phyloP scores from a whole-genome alignment of 1,284 basidiomycete genomes.

The Megacollybia platyphylla region DNA sequence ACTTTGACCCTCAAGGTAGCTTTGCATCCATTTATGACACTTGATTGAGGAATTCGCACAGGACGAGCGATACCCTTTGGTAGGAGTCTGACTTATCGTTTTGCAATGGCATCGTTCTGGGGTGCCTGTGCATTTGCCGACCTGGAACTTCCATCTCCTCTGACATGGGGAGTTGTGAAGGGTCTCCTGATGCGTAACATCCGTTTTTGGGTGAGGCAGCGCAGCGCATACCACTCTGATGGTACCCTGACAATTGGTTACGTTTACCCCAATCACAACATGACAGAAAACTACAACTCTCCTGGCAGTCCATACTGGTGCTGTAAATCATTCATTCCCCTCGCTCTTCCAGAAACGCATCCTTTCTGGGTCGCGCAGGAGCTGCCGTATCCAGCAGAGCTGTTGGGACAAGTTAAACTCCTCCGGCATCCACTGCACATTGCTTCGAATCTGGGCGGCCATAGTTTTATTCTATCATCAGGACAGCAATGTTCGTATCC shows the following conservation, averaged over 20 bases:
- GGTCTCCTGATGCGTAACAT: constrained; percentile 64
- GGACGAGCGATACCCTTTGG: constrained; percentile 70
- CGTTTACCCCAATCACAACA: constrained; percentile 61
- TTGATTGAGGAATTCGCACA: constrained; percentile 13
- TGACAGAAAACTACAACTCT: constrained; percentile 73
- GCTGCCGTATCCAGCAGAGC: constrained; percentile 40
- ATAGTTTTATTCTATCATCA: constrained; percentile 62
- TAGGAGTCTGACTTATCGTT: constrained; percentile 65
- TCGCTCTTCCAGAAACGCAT: constrained; percentile 51
- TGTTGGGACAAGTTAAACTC: constrained; percentile 31
- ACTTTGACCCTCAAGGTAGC: constrained; percentile 26
- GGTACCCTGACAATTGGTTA: constrained; percentile 69
- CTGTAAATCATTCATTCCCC: constrained; percentile 64
- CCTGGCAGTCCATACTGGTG: constrained; percentile 78
- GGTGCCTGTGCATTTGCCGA: constrained; percentile 63
- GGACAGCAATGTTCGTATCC: constrained; percentile 72
- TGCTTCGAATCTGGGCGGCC: constrained; percentile 44
- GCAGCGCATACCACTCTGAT: constrained; percentile 46
- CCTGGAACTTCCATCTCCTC: constrained; percentile 51
- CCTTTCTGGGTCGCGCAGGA: constrained; percentile 62
- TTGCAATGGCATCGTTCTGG: constrained; percentile 72
- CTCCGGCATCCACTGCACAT: constrained; percentile 60
- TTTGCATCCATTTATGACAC: background rate
- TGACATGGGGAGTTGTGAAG: constrained; percentile 66
- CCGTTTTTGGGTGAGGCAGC: constrained; percentile 55